Evolutionary conservation across 495 filamentous ascomycete species (phyloP).

Genomic region (Usnea hakonensis): DNA sequence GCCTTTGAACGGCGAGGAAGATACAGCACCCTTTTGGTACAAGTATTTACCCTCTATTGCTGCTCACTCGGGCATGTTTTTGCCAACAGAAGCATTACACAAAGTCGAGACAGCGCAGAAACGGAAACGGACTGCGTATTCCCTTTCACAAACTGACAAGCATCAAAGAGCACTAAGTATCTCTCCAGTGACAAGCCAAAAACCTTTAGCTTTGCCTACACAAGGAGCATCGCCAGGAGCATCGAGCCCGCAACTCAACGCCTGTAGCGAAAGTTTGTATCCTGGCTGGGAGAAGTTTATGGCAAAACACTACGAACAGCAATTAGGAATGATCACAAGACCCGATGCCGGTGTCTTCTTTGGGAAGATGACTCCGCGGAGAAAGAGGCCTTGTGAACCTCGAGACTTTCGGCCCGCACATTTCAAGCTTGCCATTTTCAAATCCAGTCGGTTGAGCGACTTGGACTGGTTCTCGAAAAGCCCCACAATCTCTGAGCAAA

Average conservation of each 20-base stretch:
- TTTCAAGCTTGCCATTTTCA: slow-evolving; percentile 14
- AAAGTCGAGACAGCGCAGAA: background rate
- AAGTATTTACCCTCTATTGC: slow-evolving; percentile 13
- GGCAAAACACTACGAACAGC: slow-evolving; percentile 15
- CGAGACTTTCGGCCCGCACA: background rate
- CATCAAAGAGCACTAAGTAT: background rate
- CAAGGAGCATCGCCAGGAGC: background rate
- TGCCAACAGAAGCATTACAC: background rate
- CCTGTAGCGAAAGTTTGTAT: background rate
- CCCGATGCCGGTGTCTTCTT: slow-evolving; percentile 10
- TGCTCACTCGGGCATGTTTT: slow-evolving; percentile 10
- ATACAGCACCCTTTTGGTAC: background rate
- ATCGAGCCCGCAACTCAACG: background rate
- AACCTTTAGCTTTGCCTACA: background rate
- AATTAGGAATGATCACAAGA: slow-evolving; percentile 10
- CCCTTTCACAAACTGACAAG: background rate
- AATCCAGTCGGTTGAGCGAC: slow-evolving; percentile 4
- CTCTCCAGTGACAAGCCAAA: background rate
- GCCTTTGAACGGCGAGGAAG: background rate
- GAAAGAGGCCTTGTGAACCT: slow-evolving; percentile 14
- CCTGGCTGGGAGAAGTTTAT: background rate
- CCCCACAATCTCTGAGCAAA: background rate
- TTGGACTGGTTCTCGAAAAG: background rate
- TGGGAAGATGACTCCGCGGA: slow-evolving; percentile 11
- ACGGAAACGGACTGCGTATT: background rate